Base-by-base conservation (phyloP, 1,139 yeast genomes). In the Hanseniaspora uvarum region DNA sequence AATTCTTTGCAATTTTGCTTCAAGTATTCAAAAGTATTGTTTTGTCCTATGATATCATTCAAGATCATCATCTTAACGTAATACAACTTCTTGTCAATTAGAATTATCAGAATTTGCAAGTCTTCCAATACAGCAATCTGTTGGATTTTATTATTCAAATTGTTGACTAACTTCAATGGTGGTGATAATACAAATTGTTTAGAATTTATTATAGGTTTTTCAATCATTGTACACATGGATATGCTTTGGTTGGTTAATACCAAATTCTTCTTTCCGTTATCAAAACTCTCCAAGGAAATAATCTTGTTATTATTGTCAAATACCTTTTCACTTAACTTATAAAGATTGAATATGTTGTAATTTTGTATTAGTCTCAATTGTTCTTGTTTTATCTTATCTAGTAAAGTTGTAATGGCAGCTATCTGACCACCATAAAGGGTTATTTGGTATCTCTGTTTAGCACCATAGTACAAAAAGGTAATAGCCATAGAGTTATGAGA, bases 241-340 rank as follows among this genome's bases (percentile, higher is more conserved):
- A 92, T 81, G 10, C 98, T 98, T 3, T 83, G 77, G 65, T 88
- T 95, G 0, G 97, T 88, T 49, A 97, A 97, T 63, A 86, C 89
- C 47, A 92, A 68, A 60, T 89, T 70, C 67, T 89, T 86, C 59
- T 95, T 79, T 24, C 98, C 97, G 55, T 96, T 96, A 64, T 92
- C 95, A 66, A 89, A 83, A 33, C 96, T 95, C 37, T 86, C 89
- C 30, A 92, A 94, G 72, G 97, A 88, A 63, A 86, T 88, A 60
- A 92, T 87, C 59, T 83, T 80, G 64, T 86, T 86, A 26, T 83
- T 81, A 56, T 69, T 68, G 58, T 77, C 81, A 67, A 89, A 89
- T 63, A 82, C 79, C 62, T 80, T 76, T 44, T 84, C 86, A 67
- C 80, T 88, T 60, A 77, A 78, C 59, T 86, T 84, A 33, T 83